phyloP scores from a whole-genome alignment of 116 monocot species.

The Phalaenopsis hybrid region DNA sequence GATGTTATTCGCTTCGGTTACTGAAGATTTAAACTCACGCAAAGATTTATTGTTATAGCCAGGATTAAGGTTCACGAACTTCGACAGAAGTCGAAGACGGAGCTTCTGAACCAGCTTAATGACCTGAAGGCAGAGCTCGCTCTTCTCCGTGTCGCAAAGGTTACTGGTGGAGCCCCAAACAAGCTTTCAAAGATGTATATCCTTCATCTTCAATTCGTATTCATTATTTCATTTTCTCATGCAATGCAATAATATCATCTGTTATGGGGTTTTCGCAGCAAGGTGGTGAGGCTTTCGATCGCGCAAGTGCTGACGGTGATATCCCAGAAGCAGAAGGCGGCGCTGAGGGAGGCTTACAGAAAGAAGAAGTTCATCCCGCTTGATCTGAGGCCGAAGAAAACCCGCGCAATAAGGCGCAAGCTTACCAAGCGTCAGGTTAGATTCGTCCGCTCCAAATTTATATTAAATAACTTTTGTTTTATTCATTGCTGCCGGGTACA shows the following conservation, averaged over 20 bases:
- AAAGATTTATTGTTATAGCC: neutral
- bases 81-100: conserved; percentile 39
- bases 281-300: conserved; percentile 21
- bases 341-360: conserved; percentile 45
- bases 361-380: conserved; percentile 51
- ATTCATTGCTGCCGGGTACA: neutral
- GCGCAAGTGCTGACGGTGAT: conserved; percentile 25
- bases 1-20: neutral
- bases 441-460: neutral
- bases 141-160: conserved; percentile 56
- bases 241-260: neutral
- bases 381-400: conserved; percentile 59
- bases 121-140: conserved; percentile 53
- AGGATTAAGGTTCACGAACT: conserved; percentile 42
- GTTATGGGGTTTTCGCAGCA: conserved; percentile 18
- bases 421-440: conserved; percentile 54
- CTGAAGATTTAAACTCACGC: neutral
- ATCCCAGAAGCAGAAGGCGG: conserved; percentile 48
- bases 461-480: neutral
- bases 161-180: conserved; percentile 56
- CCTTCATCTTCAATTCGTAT: neutral
- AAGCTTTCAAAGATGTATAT: conserved; percentile 57
- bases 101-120: conserved; percentile 47
- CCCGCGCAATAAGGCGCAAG: conserved; percentile 42
- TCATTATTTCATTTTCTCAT: neutral